These are phyloP conservation scores for Penicillium frequentans DNA, from an alignment of 2,329 filamentous ascomycete species.

Conservation along the genomic window DNA sequence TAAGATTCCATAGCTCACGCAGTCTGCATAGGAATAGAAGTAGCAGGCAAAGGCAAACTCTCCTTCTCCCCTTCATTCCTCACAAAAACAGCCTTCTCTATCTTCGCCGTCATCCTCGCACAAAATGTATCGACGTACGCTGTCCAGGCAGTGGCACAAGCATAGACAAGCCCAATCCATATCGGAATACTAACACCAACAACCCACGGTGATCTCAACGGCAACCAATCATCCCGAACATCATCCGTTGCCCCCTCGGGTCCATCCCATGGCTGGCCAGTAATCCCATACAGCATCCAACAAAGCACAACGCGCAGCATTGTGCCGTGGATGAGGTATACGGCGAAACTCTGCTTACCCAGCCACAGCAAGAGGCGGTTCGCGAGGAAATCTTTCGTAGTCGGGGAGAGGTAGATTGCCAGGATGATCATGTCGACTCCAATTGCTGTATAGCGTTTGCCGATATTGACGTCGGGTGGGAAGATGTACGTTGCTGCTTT, in stretches of 20 bases:
- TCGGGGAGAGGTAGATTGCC: slow-evolving; percentile 53
- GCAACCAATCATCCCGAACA: slow-evolving; percentile 35
- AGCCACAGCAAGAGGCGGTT: slow-evolving; percentile 55
- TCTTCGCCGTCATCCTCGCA: slow-evolving; percentile 47
- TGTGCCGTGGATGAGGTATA: slow-evolving; percentile 57
- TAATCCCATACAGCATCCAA: slow-evolving; percentile 55
- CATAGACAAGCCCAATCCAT: slow-evolving; percentile 49
- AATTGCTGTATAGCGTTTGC: slow-evolving; percentile 49
- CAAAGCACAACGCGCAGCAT: slow-evolving; percentile 53
- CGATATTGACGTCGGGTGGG: slow-evolving; percentile 45
- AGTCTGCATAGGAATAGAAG: slow-evolving; percentile 25
- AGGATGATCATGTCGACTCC: slow-evolving; percentile 52
- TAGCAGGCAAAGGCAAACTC: slow-evolving; percentile 16
- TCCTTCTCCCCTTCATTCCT: slow-evolving; percentile 43
- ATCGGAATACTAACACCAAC: slow-evolving; percentile 45
- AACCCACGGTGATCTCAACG: slow-evolving; percentile 38
- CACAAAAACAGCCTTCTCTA: slow-evolving; percentile 50
- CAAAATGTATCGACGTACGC: slow-evolving; percentile 53
- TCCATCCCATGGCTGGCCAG: slow-evolving; percentile 45
- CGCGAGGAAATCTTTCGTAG: slow-evolving; percentile 50
- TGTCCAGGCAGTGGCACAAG: slow-evolving; percentile 51
- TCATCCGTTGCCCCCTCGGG: slow-evolving; percentile 18
- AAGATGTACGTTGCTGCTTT: slow-evolving; percentile 47
- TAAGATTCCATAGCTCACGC: neutral
- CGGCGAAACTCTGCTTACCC: slow-evolving; percentile 56